These are phyloP conservation scores for Kluyveromyces sp. DNA, from an alignment of 1,139 yeast genomes.

Conservation along the genomic window DNA sequence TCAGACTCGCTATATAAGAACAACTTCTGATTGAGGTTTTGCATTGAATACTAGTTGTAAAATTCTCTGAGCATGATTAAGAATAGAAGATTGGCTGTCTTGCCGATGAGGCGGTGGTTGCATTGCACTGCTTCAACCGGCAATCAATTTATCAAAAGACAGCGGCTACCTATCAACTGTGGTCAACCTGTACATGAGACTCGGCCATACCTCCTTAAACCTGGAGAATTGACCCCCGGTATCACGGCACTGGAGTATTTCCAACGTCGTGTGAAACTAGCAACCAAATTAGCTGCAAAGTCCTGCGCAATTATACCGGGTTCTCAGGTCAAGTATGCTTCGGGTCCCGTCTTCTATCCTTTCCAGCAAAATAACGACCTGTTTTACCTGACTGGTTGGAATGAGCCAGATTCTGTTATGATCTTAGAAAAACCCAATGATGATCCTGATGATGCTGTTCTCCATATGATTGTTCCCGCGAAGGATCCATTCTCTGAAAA, in stretches of 20 bases:
- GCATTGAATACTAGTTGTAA: neutral
- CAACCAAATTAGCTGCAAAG: constrained; percentile 50
- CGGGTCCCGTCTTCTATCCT: constrained; percentile 85
- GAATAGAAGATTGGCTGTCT: neutral
- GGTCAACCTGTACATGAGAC: constrained; percentile 91
- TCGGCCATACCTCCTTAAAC: constrained; percentile 61
- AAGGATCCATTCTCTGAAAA: constrained; percentile 67
- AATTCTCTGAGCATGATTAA: neutral
- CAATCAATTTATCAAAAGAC: constrained; percentile 14
- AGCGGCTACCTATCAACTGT: constrained; percentile 30
- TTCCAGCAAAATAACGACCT: constrained; percentile 91
- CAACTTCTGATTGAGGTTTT: neutral
- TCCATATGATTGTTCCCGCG: constrained; percentile 85
- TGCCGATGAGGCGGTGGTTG: neutral
- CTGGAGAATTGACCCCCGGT: constrained; percentile 85
- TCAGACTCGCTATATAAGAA: neutral
- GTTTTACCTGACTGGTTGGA: constrained; percentile 84
- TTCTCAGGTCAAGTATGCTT: constrained; percentile 62
- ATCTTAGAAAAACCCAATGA: constrained; percentile 59
- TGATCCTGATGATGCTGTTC: constrained; percentile 45
- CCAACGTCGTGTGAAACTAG: constrained; percentile 55
- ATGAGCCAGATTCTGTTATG: constrained; percentile 81
- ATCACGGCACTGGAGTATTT: constrained; percentile 78
- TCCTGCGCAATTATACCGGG: constrained; percentile 76
- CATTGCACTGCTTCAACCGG: neutral